Conservation (phyloP, 2,329 filamentous ascomycete genomes). For the Fusarium torreyae region DNA sequence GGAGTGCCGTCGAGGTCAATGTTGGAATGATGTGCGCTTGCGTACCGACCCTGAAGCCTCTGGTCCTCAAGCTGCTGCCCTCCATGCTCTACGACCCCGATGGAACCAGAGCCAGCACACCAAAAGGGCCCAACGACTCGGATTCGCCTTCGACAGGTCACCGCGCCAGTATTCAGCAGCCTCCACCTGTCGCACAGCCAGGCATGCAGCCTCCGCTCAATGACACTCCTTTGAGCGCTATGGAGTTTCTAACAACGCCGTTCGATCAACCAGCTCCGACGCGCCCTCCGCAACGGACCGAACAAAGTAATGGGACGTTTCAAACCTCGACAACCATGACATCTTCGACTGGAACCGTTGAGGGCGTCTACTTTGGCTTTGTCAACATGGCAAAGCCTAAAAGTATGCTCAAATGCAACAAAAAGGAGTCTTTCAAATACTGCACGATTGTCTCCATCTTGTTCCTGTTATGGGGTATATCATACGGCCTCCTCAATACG, state of each 20-base stretch:
- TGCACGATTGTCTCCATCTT: slow-evolving; percentile 82
- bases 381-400: slow-evolving; percentile 79
- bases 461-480: slow-evolving; percentile 92
- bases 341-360: slow-evolving; percentile 52
- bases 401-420: slow-evolving; percentile 77
- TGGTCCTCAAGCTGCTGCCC: slow-evolving; percentile 77
- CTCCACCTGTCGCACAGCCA: slow-evolving; percentile 42
- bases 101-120: slow-evolving; percentile 54
- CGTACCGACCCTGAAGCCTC: slow-evolving; percentile 91
- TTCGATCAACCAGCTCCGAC: slow-evolving; percentile 46
- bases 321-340: slow-evolving; percentile 54
- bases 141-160: slow-evolving; percentile 49
- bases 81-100: slow-evolving; percentile 69
- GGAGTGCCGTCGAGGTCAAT: slow-evolving; percentile 93
- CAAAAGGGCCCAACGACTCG: slow-evolving; percentile 52
- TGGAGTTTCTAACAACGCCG: slow-evolving; percentile 66
- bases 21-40: slow-evolving; percentile 91
- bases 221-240: slow-evolving; percentile 54
- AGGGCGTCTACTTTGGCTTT: slow-evolving; percentile 80
- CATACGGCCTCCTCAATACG: slow-evolving; percentile 87
- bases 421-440: slow-evolving; percentile 77
- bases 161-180: slow-evolving; percentile 46
- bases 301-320: slow-evolving; percentile 20
- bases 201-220: slow-evolving; percentile 40
- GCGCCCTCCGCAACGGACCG: slow-evolving; percentile 23